phyloP scores from a whole-genome alignment of 176 grass and related monocot genomes.

The Avena atlantica region DNA sequence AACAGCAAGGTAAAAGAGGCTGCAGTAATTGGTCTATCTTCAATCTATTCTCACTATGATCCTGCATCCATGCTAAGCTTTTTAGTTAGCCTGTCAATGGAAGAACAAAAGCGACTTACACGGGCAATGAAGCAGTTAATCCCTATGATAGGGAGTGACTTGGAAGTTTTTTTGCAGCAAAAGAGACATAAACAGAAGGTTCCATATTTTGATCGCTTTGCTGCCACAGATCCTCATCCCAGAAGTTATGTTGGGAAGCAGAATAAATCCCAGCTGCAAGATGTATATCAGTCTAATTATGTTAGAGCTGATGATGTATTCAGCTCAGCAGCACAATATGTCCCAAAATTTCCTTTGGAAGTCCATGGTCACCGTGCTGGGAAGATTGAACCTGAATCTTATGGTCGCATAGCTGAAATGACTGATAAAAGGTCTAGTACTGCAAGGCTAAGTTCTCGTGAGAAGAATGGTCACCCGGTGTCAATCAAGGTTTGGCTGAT shows the following conservation, averaged over 20 bases:
- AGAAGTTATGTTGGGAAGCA: constrained; percentile 29
- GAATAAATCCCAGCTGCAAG: constrained; percentile 30
- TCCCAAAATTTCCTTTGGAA: constrained; percentile 27
- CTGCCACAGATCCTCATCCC: constrained; percentile 56
- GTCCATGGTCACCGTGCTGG: neutral
- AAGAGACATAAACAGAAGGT: constrained; percentile 68
- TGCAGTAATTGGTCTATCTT: constrained; percentile 65
- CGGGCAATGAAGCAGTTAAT: constrained; percentile 70
- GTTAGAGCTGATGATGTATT: constrained; percentile 42
- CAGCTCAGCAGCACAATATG: constrained; percentile 42
- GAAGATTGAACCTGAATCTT: constrained; percentile 41
- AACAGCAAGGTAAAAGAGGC: constrained; percentile 85
- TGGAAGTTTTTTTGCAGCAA: constrained; percentile 81
- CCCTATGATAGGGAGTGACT: constrained; percentile 70
- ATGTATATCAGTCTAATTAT: constrained; percentile 37
- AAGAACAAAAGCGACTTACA: constrained; percentile 83
- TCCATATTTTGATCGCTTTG: constrained; percentile 56
- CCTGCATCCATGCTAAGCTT: constrained; percentile 72
- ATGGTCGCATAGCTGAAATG: constrained; percentile 39
- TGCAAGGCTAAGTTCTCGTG: constrained; percentile 36
- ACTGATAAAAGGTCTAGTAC: constrained; percentile 35
- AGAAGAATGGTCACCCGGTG: constrained; percentile 28
- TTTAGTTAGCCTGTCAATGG: constrained; percentile 74
- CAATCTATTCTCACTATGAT: constrained; percentile 83
- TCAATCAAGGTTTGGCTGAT: constrained; percentile 62